phyloP scores from a whole-genome alignment of 2,329 filamentous ascomycete species.

The Annulohypoxylon truncatum region DNA sequence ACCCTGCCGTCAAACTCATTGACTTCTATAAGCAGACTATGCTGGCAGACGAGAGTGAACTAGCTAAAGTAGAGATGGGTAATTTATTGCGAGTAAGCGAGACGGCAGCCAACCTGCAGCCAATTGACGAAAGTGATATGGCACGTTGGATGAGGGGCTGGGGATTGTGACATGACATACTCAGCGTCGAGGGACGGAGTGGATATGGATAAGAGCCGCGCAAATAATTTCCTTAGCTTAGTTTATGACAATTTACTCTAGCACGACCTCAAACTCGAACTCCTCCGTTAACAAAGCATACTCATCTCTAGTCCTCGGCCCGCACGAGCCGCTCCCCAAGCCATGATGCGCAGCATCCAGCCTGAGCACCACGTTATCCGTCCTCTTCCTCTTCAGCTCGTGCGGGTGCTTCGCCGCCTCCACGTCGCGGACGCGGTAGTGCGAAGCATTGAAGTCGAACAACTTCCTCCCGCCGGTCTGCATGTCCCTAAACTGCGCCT shows the following conservation, averaged over 20 bases:
- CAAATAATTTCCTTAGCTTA: too few species aligned
- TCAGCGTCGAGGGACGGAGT: neutral
- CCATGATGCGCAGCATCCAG: conserved; percentile 72
- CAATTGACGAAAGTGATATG: too few species aligned
- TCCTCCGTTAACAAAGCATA: conserved; percentile 57
- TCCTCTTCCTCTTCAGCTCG: conserved; percentile 66
- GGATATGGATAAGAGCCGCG: too few species aligned
- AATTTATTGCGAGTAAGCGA: neutral
- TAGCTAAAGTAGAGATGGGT: neutral
- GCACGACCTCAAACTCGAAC: conserved; percentile 57
- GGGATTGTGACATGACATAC: too few species aligned
- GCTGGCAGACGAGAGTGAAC: neutral
- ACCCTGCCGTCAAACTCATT: neutral
- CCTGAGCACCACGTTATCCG: conserved; percentile 65
- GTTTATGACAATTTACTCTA: too few species aligned
- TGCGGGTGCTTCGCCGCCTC: conserved; percentile 71
- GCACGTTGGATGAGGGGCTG: too few species aligned
- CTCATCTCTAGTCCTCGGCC: conserved; percentile 64
- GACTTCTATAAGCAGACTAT: conserved; percentile 1
- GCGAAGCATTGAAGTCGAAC: conserved; percentile 68
- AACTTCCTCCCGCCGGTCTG: conserved; percentile 49
- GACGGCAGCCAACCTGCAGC: neutral
- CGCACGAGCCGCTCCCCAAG: conserved; percentile 71
- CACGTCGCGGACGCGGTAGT: conserved; percentile 64
- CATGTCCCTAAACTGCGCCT: conserved; percentile 45